Percentiles rank a stretch among this genome's conserved stretches.
phyloP scores from a whole-genome alignment of 805 yeast species.

The Millerozyma miso region DNA sequence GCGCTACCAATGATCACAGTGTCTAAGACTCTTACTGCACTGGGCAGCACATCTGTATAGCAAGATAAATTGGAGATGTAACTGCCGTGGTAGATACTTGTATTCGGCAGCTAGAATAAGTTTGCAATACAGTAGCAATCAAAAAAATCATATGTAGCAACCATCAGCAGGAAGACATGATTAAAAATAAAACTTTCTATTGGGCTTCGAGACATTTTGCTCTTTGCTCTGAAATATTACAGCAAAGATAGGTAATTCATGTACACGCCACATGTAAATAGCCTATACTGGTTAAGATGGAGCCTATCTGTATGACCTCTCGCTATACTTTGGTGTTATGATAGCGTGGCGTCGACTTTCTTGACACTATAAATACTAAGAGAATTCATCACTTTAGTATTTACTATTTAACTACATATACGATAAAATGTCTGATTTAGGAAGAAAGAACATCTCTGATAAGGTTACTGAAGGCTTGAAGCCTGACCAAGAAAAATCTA shows the following conservation, averaged over 20 bases:
- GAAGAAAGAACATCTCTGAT: conserved; percentile 73
- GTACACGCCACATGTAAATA: not conserved
- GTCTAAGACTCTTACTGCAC: no score
- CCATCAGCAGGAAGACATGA: not conserved
- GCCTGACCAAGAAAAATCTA: conserved; percentile 68
- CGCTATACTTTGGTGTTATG: no score
- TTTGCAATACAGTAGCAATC: not conserved
- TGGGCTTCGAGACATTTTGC: not conserved
- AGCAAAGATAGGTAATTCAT: not conserved
- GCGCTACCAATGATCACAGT: no score
- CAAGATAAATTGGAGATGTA: not conserved
- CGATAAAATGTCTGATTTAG: conserved; percentile 43
- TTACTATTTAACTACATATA: no score
- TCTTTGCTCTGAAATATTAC: not conserved
- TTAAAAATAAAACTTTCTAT: not conserved
- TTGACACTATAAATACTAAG: not conserved
- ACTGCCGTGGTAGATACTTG: not conserved
- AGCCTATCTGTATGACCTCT: no score
- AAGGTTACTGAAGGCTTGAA: conserved; percentile 62
- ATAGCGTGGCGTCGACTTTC: no score
- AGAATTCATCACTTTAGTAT: no score
- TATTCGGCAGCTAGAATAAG: not conserved
- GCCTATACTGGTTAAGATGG: not conserved
- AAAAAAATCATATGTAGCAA: not conserved
- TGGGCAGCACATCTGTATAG: no score